Base-by-base conservation (phyloP, 352 stramenopile genomes). In the Sclerospora graminicola region DNA sequence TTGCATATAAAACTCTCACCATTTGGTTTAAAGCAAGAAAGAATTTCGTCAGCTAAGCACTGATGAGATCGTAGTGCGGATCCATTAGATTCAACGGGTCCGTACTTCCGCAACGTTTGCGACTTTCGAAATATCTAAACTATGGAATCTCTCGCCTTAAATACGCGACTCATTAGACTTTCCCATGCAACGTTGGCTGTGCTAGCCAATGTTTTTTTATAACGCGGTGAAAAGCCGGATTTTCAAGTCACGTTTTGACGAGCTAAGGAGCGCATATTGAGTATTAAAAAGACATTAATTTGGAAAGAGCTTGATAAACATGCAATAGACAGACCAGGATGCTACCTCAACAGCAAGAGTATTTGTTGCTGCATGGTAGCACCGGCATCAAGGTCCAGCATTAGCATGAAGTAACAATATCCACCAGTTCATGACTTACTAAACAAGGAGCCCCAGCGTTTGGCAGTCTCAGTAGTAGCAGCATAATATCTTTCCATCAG, bases 71-170 rank as follows among this genome's bases (percentile, higher is more conserved):
- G n/a, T n/a, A n/a, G n/a, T n/a, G n/a, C n/a, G n/a, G n/a, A n/a
- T 92, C 80, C 72, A 87, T 82, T 11, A 92, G 60, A 39, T 77
- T n/a, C n/a, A n/a, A n/a, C n/a, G n/a, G n/a, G 2, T 84, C 66
- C 10, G 60, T 4, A 63, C 48, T 8, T 61, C 53, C 5, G 62
- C 61, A n/a, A 46, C 57, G 0, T n/a, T n/a, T n/a, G n/a, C n/a
- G n/a, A n/a, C n/a, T n/a, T n/a, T n/a, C n/a, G n/a, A n/a, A n/a
- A n/a, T n/a, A n/a, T n/a, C n/a, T n/a, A n/a, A n/a, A n/a, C n/a
- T n/a, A n/a, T n/a, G n/a, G n/a, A n/a, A n/a, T n/a, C n/a, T n/a
- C n/a, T n/a, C n/a, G n/a, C n/a, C n/a, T n/a, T n/a, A n/a, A n/a
- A n/a, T n/a, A 86, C 66, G 21, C 83, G 78, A 36, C 62, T 61